A percentile compares a stretch with the other conserved stretches of the same genome.
These are phyloP conservation scores for Clonostachys solani DNA, from an alignment of 2,329 filamentous ascomycete genomes.

Conservation along the genomic window DNA sequence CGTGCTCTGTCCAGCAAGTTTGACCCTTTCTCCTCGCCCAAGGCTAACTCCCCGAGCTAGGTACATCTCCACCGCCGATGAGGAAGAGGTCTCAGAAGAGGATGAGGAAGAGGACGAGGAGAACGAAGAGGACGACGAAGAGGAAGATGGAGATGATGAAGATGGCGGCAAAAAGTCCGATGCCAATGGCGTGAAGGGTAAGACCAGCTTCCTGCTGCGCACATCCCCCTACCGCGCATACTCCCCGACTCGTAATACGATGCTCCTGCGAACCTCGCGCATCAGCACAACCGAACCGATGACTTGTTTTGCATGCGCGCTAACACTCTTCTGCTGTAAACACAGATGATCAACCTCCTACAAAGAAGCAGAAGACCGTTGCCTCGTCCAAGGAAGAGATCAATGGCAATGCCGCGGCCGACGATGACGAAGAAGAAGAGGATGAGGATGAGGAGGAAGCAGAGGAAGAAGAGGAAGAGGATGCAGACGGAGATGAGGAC, in stretches of 20 bases:
- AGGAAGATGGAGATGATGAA: constrained; percentile 31
- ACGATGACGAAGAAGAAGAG: constrained; percentile 25
- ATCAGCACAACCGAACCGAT: background rate
- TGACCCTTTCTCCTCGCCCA: too few relatives aligned
- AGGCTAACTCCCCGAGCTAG: constrained; percentile 11
- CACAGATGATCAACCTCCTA: constrained; percentile 35
- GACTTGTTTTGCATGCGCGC: constrained; percentile 2
- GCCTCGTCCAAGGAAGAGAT: constrained; percentile 17
- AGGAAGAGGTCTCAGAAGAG: constrained; percentile 32
- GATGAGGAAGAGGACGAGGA: constrained; percentile 34
- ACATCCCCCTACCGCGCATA: too few relatives aligned
- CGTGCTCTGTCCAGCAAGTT: too few relatives aligned
- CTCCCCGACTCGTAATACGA: too few relatives aligned
- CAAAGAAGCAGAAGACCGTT: constrained; percentile 47
- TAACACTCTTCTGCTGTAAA: constrained; percentile 1
- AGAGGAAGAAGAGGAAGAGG: constrained; percentile 26
- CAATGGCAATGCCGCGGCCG: constrained; percentile 27
- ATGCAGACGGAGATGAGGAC: constrained; percentile 20
- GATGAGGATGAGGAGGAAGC: constrained; percentile 21
- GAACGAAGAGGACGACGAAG: constrained; percentile 33
- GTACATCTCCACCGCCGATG: constrained; percentile 30
- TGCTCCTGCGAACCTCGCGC: background rate
- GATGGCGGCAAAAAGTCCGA: constrained; percentile 20
- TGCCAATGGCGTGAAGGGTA: constrained; percentile 29
- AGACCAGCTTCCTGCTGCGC: too few relatives aligned